These are phyloP conservation scores for Lactifluus volemus DNA, from an alignment of 768 basidiomycete species.

Conservation along the genomic window DNA sequence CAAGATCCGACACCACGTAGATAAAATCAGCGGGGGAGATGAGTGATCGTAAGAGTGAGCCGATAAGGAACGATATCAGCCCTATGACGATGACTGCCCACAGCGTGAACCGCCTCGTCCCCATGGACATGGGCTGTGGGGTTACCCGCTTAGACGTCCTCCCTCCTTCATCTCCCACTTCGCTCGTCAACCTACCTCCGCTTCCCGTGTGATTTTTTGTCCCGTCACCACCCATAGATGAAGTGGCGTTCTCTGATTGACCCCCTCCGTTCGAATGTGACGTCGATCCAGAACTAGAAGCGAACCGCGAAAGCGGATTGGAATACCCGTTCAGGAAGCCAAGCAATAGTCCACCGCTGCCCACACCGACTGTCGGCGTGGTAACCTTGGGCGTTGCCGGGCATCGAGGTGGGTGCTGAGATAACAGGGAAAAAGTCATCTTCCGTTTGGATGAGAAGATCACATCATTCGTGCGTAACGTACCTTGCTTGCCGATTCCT, in stretches of 20 bases:
- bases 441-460: not conserved
- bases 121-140: constrained; percentile 6
- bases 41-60: constrained; percentile 81
- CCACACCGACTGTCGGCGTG: constrained; percentile 22
- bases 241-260: constrained; percentile 14
- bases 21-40: constrained; percentile 89
- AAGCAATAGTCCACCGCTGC: constrained; percentile 35
- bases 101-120: constrained; percentile 31
- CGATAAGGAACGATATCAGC: constrained; percentile 84
- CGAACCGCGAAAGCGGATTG: constrained; percentile 48
- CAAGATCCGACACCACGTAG: constrained; percentile 56
- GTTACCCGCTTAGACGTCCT: not conserved
- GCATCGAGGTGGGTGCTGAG: constrained; percentile 19
- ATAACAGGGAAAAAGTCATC: not conserved
- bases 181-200: not conserved
- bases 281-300: constrained; percentile 21
- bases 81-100: constrained; percentile 65
- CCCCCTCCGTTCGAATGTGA: constrained; percentile 4
- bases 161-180: not conserved
- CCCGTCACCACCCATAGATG: not conserved
- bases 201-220: not conserved
- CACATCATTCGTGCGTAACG: not conserved
- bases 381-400: constrained; percentile 19
- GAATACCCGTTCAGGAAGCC: constrained; percentile 55
- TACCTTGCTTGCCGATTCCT: constrained; percentile 15